Evolutionary conservation across 495 filamentous ascomycete genomes (phyloP).

Genomic region (Trichocladium uniseriatum): DNA sequence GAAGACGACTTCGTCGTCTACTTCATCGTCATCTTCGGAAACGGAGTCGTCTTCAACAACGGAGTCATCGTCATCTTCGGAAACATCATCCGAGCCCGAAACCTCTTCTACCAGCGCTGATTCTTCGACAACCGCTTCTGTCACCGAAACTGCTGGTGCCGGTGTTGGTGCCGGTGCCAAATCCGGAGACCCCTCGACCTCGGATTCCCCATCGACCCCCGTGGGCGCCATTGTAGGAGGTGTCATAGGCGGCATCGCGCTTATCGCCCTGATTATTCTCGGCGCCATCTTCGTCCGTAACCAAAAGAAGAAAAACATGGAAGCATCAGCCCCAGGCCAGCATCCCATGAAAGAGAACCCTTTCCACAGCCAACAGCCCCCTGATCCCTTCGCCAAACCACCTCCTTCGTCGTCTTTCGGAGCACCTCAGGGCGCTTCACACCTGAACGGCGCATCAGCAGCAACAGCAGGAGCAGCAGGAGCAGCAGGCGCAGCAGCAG

Average conservation of each 20-base stretch:
- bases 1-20: not conserved
- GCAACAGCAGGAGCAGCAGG: not conserved
- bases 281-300: conserved; percentile 32
- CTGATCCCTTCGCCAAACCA: not conserved
- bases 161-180: not conserved
- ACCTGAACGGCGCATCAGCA: not conserved
- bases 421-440: not conserved
- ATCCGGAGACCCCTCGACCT: not conserved
- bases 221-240: conserved; percentile 41
- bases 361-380: not conserved
- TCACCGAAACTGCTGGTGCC: not conserved
- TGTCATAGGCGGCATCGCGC: conserved; percentile 39
- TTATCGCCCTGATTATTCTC: conserved; percentile 32
- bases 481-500: not conserved
- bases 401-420: not conserved
- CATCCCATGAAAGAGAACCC: not conserved
- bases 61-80: conserved; percentile 2
- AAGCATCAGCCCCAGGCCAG: conserved; percentile 1
- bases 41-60: not conserved
- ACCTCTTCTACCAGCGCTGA: not conserved
- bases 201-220: conserved; percentile 22
- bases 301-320: conserved; percentile 20
- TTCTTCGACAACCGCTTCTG: not conserved
- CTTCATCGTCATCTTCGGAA: not conserved
- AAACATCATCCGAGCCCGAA: conserved; percentile 3